Evolutionary conservation across 169 alveolate genomes (phyloP).

Genomic region (Miamiensis avidus): DNA sequence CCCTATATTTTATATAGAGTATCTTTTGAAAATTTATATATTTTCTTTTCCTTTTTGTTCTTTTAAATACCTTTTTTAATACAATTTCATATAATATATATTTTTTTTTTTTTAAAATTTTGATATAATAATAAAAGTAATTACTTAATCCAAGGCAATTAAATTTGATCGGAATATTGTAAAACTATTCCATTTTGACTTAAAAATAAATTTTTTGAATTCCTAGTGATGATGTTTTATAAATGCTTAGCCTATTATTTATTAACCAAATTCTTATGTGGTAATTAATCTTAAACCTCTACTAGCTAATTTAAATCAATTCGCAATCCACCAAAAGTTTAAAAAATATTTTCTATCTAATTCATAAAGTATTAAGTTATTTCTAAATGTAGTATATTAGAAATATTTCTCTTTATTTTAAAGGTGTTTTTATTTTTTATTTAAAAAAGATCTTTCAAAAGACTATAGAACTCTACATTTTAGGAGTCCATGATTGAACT

Average conservation of each 20-base stretch:
- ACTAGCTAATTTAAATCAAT: background rate
- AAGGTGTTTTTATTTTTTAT: background rate
- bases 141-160: constrained; percentile 13
- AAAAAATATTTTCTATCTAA: background rate
- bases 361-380: background rate
- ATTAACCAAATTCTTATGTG: too few species aligned
- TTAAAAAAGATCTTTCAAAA: background rate
- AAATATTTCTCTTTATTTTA: background rate
- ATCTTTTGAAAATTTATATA: constrained; percentile 1
- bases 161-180: too few species aligned
- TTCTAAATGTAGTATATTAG: background rate
- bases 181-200: too few species aligned
- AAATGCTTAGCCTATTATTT: too few species aligned
- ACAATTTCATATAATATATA: too few species aligned
- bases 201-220: too few species aligned
- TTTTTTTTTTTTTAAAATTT: too few species aligned
- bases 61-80: background rate
- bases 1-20: background rate
- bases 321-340: constrained; percentile 14
- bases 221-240: too few species aligned
- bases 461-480: background rate
- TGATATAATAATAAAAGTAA: too few species aligned
- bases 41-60: background rate
- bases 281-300: background rate
- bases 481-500: constrained; percentile 10